Percentiles rank a stretch among this genome's conserved stretches.
These are phyloP conservation scores for Neurospora pannonica DNA, from an alignment of 495 filamentous ascomycete species.

Conservation along the genomic window DNA sequence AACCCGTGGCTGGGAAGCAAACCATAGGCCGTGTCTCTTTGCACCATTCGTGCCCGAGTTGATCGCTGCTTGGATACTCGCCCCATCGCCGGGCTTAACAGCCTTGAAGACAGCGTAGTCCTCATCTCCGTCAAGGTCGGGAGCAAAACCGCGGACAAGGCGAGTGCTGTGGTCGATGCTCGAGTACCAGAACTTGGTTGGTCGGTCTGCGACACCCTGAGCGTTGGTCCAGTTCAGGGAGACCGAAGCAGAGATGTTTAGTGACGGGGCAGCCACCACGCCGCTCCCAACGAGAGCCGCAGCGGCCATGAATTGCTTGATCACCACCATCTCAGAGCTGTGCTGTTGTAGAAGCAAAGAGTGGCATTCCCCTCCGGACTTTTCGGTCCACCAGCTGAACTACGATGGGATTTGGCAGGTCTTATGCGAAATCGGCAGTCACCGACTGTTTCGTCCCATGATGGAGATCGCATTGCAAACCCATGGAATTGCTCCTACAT, in stretches of 20 bases:
- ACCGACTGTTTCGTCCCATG: not conserved
- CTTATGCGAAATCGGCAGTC: not conserved
- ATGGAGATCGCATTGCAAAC: not conserved
- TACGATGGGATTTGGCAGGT: not conserved
- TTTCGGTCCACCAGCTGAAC: not conserved
- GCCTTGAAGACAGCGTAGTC: slow-evolving; percentile 27
- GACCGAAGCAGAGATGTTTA: not conserved
- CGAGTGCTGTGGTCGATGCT: slow-evolving; percentile 26
- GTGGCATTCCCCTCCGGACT: not conserved
- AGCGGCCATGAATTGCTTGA: not conserved
- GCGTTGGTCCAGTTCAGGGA: not conserved
- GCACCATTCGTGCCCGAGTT: slow-evolving; percentile 23
- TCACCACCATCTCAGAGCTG: not conserved
- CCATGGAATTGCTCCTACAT: not conserved
- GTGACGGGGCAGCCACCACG: not conserved
- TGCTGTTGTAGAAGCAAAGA: not conserved
- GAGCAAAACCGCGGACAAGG: slow-evolving; percentile 23
- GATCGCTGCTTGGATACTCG: slow-evolving; percentile 24
- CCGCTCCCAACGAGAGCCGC: not conserved
- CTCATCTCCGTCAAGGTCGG: slow-evolving; percentile 26
- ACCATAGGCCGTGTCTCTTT: slow-evolving; percentile 22
- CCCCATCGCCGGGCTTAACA: slow-evolving; percentile 22
- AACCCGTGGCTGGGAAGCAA: slow-evolving; percentile 35
- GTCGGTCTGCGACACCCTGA: not conserved
- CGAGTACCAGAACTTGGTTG: slow-evolving; percentile 25